These are phyloP conservation scores for Leccinum solheimii DNA, from an alignment of 1,284 basidiomycete genomes.

Conservation along the genomic window DNA sequence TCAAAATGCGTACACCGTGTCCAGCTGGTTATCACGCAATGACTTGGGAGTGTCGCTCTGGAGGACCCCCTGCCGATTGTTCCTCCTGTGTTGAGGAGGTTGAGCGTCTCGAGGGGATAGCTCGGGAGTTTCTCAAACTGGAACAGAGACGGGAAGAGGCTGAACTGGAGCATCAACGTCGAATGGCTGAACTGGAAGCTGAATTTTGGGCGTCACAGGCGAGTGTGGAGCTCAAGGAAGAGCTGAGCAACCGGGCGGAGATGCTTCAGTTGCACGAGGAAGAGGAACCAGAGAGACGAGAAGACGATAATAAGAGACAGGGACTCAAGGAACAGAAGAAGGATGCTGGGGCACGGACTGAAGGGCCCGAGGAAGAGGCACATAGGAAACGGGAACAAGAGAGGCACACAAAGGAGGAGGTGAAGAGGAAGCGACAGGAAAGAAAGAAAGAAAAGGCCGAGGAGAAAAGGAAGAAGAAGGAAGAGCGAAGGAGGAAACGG, in stretches of 20 bases:
- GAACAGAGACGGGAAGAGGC: neutral
- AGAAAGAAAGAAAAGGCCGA: neutral
- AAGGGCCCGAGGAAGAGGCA: neutral
- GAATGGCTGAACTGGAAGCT: slow-evolving; percentile 1
- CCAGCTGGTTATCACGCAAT: neutral
- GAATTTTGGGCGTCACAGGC: neutral
- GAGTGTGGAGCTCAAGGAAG: neutral
- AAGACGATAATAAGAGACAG: neutral
- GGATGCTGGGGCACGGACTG: neutral
- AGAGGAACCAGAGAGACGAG: neutral
- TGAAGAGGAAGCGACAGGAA: neutral
- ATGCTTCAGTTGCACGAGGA: neutral
- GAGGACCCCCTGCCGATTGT: neutral
- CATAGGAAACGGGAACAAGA: neutral
- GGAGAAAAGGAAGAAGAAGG: neutral
- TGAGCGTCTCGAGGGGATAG: neutral
- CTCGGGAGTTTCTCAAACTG: neutral
- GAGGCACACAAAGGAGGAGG: neutral
- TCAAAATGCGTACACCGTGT: slow-evolving; percentile 14
- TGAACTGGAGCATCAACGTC: neutral
- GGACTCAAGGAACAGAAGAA: neutral
- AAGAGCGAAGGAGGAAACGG: neutral
- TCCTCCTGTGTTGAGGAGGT: neutral
- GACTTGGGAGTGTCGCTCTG: neutral
- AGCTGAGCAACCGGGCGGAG: neutral